A percentile compares a stretch with the other conserved stretches of the same genome.
phyloP scores from a whole-genome alignment of 331 rosid species.

The Telfairia occidentalis region DNA sequence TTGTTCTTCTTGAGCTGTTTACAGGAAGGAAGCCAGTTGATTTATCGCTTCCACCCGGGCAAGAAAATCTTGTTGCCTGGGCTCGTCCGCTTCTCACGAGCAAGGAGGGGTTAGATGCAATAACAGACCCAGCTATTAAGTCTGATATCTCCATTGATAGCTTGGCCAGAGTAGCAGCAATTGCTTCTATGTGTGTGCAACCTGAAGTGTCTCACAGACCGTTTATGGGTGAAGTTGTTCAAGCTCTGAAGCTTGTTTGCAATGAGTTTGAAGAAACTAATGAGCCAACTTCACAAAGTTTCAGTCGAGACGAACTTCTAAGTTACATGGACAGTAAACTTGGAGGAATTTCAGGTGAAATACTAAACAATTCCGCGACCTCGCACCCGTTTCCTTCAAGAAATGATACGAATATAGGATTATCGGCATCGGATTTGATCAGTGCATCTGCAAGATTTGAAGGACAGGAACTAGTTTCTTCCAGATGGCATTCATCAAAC shows the following conservation, averaged over 20 bases:
- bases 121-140: slow-evolving; percentile 60
- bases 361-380: slow-evolving; percentile 16
- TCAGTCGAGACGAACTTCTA: slow-evolving; percentile 31
- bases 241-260: slow-evolving; percentile 89
- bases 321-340: slow-evolving; percentile 13
- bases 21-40: slow-evolving; percentile 96
- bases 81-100: slow-evolving; percentile 79
- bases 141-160: slow-evolving; percentile 38
- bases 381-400: slow-evolving; percentile 21
- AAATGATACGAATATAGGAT: slow-evolving; percentile 21
- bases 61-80: slow-evolving; percentile 88
- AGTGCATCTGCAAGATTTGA: slow-evolving; percentile 29
- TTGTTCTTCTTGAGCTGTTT: slow-evolving; percentile 85
- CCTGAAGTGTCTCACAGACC: slow-evolving; percentile 92
- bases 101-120: slow-evolving; percentile 56
- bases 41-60: slow-evolving; percentile 82
- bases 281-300: slow-evolving; percentile 29
- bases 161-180: slow-evolving; percentile 80
- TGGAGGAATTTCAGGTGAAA: slow-evolving; percentile 23
- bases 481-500: slow-evolving; percentile 59
- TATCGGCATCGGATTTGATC: slow-evolving; percentile 43
- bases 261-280: slow-evolving; percentile 56
- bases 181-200: slow-evolving; percentile 96
- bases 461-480: slow-evolving; percentile 50
- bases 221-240: slow-evolving; percentile 99